Evolutionary conservation across 1,284 basidiomycete species (phyloP), one percentile per base, ranked within the genome.

Genomic region (Cystobasidium slooffiae): DNA sequence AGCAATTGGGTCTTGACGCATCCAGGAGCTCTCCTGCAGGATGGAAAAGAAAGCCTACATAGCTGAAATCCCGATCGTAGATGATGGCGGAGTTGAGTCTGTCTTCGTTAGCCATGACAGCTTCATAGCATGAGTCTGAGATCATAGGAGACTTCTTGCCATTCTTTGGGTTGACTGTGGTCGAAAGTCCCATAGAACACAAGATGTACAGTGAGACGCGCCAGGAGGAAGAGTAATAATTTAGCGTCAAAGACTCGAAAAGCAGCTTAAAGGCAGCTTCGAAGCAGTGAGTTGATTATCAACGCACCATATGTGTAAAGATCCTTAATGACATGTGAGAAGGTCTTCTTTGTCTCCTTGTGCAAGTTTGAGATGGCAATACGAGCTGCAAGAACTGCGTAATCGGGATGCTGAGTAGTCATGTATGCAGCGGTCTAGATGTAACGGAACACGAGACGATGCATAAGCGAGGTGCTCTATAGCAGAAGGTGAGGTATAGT

Each of bases 311-410:
- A 98, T 70, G 88, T 86, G 83, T 97, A 94, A 66, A 99, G 85
- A 82, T 97, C 94, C 78, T 89, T 88, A 80, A 99, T 88, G 77
- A 98, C 95, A 78, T 90, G 88, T 16, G 93, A 94, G 83, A 99
- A 99, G 79, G 86, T 91, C 86, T 99, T 99, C 85, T 94, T 96
- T 46, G 97, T 99, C 85, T 99, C 96, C 83, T 99, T 99, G 88
- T 99, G 97, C 22, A 99, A 85, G 84, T 99, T 99, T 76, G 94
- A 97, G 81, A 99, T 96, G 76, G 96, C 96, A 73, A 99, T 98
- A 78, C 97, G 93, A 16, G 97, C 97, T 12, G 97, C 97, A 75
- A 99, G 91, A 76, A 99, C 91, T 41, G 97, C 96, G 80, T 99
- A 99, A 83, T 99, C 97, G 12, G 78, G 79, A 64, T 79, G 78